Evolutionary conservation across 352 stramenopile species (phyloP).

Genomic region (Globisporangium paroecandrum): DNA sequence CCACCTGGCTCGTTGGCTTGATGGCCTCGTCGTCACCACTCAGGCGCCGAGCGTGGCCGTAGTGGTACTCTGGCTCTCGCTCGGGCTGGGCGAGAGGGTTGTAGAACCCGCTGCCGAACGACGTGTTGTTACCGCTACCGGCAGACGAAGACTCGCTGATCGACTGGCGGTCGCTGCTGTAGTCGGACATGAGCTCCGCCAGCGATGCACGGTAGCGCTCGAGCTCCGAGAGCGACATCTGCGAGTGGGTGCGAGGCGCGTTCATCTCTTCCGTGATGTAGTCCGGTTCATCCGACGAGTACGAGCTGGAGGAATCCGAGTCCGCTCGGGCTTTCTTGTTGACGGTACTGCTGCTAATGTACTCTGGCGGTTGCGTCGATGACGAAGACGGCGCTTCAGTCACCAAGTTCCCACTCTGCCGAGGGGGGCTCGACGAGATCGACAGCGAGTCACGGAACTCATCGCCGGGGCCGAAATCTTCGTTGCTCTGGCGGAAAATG

Average conservation of each 20-base stretch:
- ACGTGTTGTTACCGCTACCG: background rate
- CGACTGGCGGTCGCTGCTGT: slow-evolving; percentile 18
- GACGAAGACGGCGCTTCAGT: background rate
- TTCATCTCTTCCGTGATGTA: slow-evolving; percentile 20
- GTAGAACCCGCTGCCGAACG: slow-evolving; percentile 6
- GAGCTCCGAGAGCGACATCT: slow-evolving; percentile 27
- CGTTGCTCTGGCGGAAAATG: slow-evolving; percentile 14
- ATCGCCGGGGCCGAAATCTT: background rate
- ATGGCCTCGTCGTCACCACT: background rate
- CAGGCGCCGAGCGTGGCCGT: background rate
- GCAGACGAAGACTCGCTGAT: background rate
- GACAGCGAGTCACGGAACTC: slow-evolving; percentile 1
- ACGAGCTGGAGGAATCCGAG: slow-evolving; percentile 31
- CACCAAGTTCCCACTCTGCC: slow-evolving; percentile 3
- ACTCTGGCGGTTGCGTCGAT: background rate
- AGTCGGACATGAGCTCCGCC: slow-evolving; percentile 63
- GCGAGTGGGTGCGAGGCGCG: slow-evolving; percentile 4
- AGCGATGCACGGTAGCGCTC: slow-evolving; percentile 47
- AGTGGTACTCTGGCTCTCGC: slow-evolving; percentile 4
- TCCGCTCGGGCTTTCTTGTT: slow-evolving; percentile 9
- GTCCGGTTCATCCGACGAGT: slow-evolving; percentile 29
- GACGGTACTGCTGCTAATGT: slow-evolving; percentile 11
- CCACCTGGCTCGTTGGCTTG: slow-evolving; percentile 3
- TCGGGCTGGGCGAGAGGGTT: slow-evolving; percentile 4
- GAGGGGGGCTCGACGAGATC: slow-evolving; percentile 6